phyloP scores from a whole-genome alignment of 345 rosid species.

The Pistacia atlantica region DNA sequence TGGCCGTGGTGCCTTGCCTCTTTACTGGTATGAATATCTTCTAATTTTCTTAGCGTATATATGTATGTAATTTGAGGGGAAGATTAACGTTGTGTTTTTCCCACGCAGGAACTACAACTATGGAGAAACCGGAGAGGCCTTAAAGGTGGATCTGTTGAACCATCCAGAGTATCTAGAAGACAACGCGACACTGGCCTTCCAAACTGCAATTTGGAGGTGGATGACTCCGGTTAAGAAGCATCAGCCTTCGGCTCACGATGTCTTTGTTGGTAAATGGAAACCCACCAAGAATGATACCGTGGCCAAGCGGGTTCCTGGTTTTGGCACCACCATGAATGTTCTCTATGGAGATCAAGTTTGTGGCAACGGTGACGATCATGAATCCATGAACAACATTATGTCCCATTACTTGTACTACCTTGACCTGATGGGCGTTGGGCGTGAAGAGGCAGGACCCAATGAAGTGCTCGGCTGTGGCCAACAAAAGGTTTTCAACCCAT shows the following conservation, averaged over 20 bases:
- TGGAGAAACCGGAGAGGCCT: constrained; percentile 70
- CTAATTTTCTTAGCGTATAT: not conserved
- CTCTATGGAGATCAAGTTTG: constrained; percentile 76
- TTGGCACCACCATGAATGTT: constrained; percentile 80
- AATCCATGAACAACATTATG: constrained; percentile 69
- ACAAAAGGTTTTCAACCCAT: constrained; percentile 57
- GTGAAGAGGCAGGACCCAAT: constrained; percentile 89
- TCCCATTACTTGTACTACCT: constrained; percentile 80
- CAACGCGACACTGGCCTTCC: constrained; percentile 81
- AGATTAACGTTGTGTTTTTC: not conserved
- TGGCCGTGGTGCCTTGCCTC: constrained; percentile 85
- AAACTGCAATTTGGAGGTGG: constrained; percentile 84
- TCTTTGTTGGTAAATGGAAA: constrained; percentile 78
- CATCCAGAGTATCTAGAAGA: constrained; percentile 76
- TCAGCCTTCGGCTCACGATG: constrained; percentile 77
- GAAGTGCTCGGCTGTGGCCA: constrained; percentile 74
- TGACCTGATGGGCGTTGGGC: constrained; percentile 80
- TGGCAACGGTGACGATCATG: constrained; percentile 64
- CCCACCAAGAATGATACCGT: constrained; percentile 81
- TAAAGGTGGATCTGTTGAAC: constrained; percentile 63
- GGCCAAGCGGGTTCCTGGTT: constrained; percentile 69
- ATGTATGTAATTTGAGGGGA: not conserved
- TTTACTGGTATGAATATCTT: constrained; percentile 57
- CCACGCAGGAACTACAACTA: constrained; percentile 79
- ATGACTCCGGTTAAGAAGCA: constrained; percentile 85